These are phyloP conservation scores for Magnolia kwangsiensis DNA, from an alignment of 164 flowering plant species.

Conservation along the genomic window DNA sequence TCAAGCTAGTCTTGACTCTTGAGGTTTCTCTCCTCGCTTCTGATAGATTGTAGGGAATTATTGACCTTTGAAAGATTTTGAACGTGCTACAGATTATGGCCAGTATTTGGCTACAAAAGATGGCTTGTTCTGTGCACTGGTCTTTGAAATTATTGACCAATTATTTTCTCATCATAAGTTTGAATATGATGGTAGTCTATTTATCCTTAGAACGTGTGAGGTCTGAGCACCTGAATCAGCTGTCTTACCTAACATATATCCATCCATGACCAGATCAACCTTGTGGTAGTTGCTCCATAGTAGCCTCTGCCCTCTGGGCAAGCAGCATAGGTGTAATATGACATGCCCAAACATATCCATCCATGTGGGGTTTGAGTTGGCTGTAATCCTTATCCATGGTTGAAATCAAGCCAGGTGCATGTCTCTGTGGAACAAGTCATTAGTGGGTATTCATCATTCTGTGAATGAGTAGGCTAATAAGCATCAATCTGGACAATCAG, in stretches of 20 bases:
- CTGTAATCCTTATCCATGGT: too few species aligned
- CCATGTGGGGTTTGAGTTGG: too few species aligned
- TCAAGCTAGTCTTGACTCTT: background rate
- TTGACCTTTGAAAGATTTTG: background rate
- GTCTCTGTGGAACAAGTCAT: too few species aligned
- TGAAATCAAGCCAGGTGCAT: too few species aligned
- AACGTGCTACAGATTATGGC: background rate
- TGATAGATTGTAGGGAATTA: background rate
- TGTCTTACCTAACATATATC: background rate
- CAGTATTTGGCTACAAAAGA: background rate
- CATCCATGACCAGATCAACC: too few species aligned
- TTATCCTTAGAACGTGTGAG: background rate
- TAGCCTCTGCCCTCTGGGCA: too few species aligned
- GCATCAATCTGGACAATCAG: too few species aligned
- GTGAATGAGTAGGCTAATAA: background rate
- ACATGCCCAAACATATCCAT: too few species aligned
- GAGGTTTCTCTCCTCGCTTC: background rate
- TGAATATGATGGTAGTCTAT: background rate
- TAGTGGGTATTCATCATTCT: too few species aligned
- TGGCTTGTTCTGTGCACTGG: background rate
- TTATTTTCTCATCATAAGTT: background rate
- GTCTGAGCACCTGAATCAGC: background rate
- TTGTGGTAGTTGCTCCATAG: too few species aligned
- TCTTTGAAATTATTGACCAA: background rate
- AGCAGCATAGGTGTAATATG: too few species aligned